Base-by-base conservation (phyloP, 768 basidiomycete genomes). In the Russula ochroleuca region DNA sequence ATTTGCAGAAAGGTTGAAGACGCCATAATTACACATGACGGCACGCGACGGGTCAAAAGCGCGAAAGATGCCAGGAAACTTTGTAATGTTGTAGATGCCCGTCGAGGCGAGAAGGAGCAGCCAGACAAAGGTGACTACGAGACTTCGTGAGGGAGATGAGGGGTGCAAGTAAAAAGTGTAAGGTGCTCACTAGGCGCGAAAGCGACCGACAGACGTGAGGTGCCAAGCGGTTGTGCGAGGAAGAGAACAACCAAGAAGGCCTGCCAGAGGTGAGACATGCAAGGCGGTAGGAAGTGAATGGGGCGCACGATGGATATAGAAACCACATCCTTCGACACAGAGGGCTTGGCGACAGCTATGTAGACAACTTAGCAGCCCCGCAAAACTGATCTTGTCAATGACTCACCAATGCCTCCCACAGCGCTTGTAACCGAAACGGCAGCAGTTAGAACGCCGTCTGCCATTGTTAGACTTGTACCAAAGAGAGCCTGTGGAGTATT, bases 341-440 rank as follows among this genome's bases (percentile, higher is more conserved):
- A 75, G 0, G 82, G 77, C 49, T 81, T 81, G 10, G 84, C 85
- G 15, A 87, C 81, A 0, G 79, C 84, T 68, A 38, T 25, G 6
- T 6, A 21, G 21, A n/a, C 10, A 28, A 35, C 54, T 59, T 17
- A 55, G 38, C 14, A 7, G 4, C 13, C 58, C 17, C 3, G 15
- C 11, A 11, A n/a, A 33, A 7, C 8, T 2, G 17, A 23, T 11
- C n/a, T 21, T 10, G 47, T 40, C n/a, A 21, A 9, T 8, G 17
- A 48, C 62, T 38, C 50, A 64, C 68, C 68, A 63, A 89, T 85
- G n/a, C 88, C 87, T 17, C 76, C 81, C 2, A 88, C 85, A 5
- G 86, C 86, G 43, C 83, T 84, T 0, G 84, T 85, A 9, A 88
- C 83, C 0, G 85, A 85, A 7, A 88, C 86, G 6, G 87, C 85